phyloP scores from a whole-genome alignment of 1,284 basidiomycete species.

The Ceraceosorus bombacis region DNA sequence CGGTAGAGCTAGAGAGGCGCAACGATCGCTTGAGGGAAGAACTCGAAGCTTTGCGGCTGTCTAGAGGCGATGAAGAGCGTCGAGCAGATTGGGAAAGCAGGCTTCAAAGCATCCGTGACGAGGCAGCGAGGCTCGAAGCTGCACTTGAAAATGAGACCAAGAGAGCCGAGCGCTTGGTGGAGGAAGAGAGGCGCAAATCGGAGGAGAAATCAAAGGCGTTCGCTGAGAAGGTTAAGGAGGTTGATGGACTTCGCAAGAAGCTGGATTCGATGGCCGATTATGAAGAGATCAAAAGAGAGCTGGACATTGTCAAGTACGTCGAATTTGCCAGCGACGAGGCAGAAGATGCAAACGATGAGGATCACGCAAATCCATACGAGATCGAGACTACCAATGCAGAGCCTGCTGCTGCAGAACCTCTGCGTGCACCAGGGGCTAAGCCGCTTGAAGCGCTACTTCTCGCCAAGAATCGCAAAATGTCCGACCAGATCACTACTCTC shows the following conservation, averaged over 20 bases:
- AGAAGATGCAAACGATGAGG: conserved; percentile 52
- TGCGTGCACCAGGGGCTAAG: conserved; percentile 53
- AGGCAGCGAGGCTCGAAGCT: conserved; percentile 63
- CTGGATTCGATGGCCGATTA: conserved; percentile 55
- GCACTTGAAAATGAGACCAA: conserved; percentile 65
- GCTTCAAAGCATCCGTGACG: conserved; percentile 64
- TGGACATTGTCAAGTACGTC: conserved; percentile 33
- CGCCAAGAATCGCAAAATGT: conserved; percentile 85
- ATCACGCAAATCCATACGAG: neutral
- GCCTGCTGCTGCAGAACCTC: neutral
- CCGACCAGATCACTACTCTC: conserved; percentile 85
- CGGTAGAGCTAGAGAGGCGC: conserved; percentile 81
- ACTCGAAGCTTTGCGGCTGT: conserved; percentile 59
- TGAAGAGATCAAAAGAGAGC: conserved; percentile 62
- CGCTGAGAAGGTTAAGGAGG: conserved; percentile 62
- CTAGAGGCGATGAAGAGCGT: conserved; percentile 50
- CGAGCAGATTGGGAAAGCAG: conserved; percentile 66
- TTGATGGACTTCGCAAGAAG: conserved; percentile 60
- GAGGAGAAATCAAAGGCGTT: conserved; percentile 51
- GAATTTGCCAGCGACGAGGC: conserved; percentile 47
- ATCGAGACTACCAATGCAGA: neutral
- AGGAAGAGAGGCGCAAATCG: conserved; percentile 6
- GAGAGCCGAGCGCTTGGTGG: conserved; percentile 52
- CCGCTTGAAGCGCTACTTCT: conserved; percentile 84
- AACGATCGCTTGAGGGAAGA: conserved; percentile 88